Conservation (phyloP, 306 rosid species). For the Quercus rubra region DNA sequence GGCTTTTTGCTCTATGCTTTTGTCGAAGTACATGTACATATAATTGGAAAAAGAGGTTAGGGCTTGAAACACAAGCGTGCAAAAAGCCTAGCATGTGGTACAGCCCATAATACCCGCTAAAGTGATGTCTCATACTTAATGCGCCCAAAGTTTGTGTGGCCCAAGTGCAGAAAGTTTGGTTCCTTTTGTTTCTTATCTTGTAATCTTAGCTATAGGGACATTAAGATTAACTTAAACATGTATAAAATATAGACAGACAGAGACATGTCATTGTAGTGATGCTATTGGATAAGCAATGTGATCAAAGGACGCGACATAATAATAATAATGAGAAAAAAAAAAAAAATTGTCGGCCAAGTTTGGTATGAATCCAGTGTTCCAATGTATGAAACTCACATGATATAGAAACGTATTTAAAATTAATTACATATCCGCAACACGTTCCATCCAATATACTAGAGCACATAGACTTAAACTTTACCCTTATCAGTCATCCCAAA, state of each 20-base stretch:
- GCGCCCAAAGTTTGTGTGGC: neutral
- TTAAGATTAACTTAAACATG: neutral
- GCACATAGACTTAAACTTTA: too few species aligned
- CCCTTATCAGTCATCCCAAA: too few species aligned
- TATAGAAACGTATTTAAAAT: too few species aligned
- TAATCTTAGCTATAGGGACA: neutral
- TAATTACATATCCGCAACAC: too few species aligned
- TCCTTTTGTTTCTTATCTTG: neutral
- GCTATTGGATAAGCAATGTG: neutral
- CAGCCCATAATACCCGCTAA: neutral
- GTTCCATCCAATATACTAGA: too few species aligned
- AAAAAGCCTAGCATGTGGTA: neutral
- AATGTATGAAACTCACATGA: too few species aligned
- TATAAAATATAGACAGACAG: neutral
- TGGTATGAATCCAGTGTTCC: too few species aligned
- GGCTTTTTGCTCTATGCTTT: neutral
- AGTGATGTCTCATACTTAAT: neutral
- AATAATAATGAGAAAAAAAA: neutral
- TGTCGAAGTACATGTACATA: neutral
- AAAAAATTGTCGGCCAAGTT: too few species aligned
- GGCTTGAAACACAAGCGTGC: neutral
- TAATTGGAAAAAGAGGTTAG: neutral
- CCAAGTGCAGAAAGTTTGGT: neutral
- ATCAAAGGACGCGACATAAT: neutral
- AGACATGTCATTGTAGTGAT: neutral